Percentiles rank a stretch among this genome's conserved stretches.
These are phyloP conservation scores for Phytopythium delawarense DNA, from an alignment of 352 stramenopile species.

Conservation along the genomic window DNA sequence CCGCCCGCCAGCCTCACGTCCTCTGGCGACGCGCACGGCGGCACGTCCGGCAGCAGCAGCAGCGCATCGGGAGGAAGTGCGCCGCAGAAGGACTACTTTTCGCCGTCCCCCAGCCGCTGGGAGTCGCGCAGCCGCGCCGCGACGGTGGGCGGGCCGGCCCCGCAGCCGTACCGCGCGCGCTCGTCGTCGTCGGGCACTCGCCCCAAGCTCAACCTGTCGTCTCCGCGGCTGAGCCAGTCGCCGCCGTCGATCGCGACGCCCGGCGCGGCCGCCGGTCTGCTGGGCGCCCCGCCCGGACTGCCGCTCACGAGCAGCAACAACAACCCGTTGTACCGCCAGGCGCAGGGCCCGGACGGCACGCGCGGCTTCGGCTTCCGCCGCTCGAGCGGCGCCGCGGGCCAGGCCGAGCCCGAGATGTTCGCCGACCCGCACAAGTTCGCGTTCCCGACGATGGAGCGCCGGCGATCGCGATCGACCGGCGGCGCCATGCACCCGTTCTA, in stretches of 20 bases:
- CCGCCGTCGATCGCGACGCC: conserved; percentile 18
- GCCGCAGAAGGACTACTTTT: conserved; percentile 60
- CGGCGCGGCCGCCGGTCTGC: neutral
- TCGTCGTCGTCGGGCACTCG: conserved; percentile 59
- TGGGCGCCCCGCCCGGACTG: conserved; percentile 34
- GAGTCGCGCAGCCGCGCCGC: conserved; percentile 54
- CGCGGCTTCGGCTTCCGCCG: conserved; percentile 76
- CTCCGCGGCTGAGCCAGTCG: conserved; percentile 50
- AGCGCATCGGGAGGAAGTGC: conserved; percentile 30
- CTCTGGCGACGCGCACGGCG: conserved; percentile 8
- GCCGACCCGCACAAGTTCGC: conserved; percentile 46
- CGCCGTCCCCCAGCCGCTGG: conserved; percentile 44
- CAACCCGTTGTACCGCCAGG: conserved; percentile 67
- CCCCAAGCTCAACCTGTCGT: conserved; percentile 57
- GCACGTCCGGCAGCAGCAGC: conserved; percentile 11
- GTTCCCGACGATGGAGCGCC: conserved; percentile 50
- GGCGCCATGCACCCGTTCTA: conserved; percentile 20
- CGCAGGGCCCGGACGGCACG: conserved; percentile 72
- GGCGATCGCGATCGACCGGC: conserved; percentile 71
- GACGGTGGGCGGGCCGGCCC: conserved; percentile 39
- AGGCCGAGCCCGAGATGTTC: conserved; percentile 45
- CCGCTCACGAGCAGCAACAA: conserved; percentile 40
- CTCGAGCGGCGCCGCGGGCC: conserved; percentile 29
- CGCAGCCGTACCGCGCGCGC: conserved; percentile 44
- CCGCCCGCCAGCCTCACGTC: conserved; percentile 52